Base-by-base conservation (phyloP, 495 filamentous ascomycete species). In the Lasiosphaeria hispida region DNA sequence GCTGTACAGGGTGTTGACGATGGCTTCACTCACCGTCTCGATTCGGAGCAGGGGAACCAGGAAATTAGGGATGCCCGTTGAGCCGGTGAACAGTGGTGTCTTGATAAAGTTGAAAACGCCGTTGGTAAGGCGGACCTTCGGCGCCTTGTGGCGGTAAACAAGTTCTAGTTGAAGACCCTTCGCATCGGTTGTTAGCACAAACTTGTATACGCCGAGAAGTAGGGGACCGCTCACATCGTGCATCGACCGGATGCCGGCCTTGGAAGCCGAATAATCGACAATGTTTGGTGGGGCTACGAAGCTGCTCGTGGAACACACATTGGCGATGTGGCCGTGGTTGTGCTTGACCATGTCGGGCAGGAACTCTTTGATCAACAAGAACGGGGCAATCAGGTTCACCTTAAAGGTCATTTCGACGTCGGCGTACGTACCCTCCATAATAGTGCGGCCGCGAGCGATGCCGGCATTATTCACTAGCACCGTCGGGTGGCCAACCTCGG, bases 21-120 rank as follows among this genome's bases (percentile, higher is more conserved):
- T 67, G 0, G 61, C 53, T 57, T 77, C 68, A 35, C 60, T 63
- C 0, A 72, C 72, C 5, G 71, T 72, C 39, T 73, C 69, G 3
- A 71, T 63, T 53, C 75, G 67, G 15, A 77, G 38, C n/a, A 74
- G 30, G 30, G 74, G 72, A 33, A 63, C 59, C 2, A 74, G 1
- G 23, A 75, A 74, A 8, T 57, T 60, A 3, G 72, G 60, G 48
- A 72, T 63, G 13, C 63, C 61, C 8, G 65, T 65, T 18, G 65
- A 53, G 0, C 70, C 69, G 10, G 60, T 51, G 40, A 74, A 53
- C 7, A 77, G 44, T 8, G 72, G 68, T 14, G 72, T 74, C 30
- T 66, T 63, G 38, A 72, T 69, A 15, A 74, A 74, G 48, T 67
- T 72, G 43, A 68, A 61, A 14, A 71, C 62, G 1, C 60, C 66